Percentiles rank a stretch among this genome's conserved stretches.
phyloP scores from a whole-genome alignment of 495 filamentous ascomycete genomes.

The Xylaria bambusicola region DNA sequence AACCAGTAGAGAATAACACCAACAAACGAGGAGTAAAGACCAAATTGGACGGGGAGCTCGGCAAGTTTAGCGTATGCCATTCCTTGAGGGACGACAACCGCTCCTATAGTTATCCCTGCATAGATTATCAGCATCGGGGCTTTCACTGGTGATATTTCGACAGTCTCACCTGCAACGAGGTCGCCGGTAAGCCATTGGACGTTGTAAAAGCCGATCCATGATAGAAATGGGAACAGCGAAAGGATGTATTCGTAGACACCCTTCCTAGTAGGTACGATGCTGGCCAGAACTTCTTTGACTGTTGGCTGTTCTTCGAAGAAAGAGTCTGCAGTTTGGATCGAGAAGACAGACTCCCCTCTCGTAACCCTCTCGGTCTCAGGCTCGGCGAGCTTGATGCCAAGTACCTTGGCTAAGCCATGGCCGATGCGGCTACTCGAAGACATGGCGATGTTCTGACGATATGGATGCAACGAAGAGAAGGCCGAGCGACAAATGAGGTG shows the following conservation, averaged over 20 bases:
- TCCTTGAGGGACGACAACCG: constrained; percentile 92
- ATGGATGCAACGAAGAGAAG: background rate
- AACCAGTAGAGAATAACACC: constrained; percentile 97
- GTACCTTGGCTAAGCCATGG: constrained; percentile 71
- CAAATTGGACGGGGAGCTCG: constrained; percentile 73
- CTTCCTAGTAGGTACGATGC: constrained; percentile 57
- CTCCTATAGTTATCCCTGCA: constrained; percentile 86
- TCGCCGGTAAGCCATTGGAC: constrained; percentile 85
- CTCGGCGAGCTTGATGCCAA: constrained; percentile 83
- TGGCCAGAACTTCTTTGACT: constrained; percentile 67
- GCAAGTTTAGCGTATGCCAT: constrained; percentile 97
- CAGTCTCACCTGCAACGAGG: constrained; percentile 75
- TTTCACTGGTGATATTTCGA: background rate
- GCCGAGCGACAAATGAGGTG: background rate
- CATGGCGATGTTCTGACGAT: constrained; percentile 20
- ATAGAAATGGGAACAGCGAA: constrained; percentile 80
- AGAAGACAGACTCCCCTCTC: constrained; percentile 77
- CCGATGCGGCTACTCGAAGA: constrained; percentile 51
- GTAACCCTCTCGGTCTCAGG: constrained; percentile 59
- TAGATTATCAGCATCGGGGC: constrained; percentile 20
- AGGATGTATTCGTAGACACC: constrained; percentile 61
- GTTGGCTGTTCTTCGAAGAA: constrained; percentile 86
- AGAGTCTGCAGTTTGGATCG: constrained; percentile 70
- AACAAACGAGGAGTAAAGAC: constrained; percentile 97
- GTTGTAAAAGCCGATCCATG: constrained; percentile 90